Base-by-base conservation (phyloP, 441 rosid species). In the Brassica hybrid region DNA sequence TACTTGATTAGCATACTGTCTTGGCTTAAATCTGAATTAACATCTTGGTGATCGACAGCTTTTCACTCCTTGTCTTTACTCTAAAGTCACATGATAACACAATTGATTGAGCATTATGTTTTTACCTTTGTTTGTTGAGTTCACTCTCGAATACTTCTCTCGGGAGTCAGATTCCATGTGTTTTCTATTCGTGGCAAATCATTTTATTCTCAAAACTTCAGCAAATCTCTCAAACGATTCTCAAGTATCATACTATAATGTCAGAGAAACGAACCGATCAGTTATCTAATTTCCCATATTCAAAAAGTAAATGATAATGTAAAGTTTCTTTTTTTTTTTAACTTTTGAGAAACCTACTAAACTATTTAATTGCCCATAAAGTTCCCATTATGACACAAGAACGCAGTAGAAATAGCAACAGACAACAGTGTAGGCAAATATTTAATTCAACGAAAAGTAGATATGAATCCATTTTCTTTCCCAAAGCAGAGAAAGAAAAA, bases 311-410 rank as follows among this genome's bases (percentile, higher is more conserved):
- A 2, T 30, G 19, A 25, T 16, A 9, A 25, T 36, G 65, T 67
- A 67, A 67, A 78, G 81, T 52, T 67, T n/a, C 68, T 2, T n/a
- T 52, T 67, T 5, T 5, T 12, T 27, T 21, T 12, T 27, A 27
- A 60, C 61, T 67, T 78, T 72, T 61, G 65, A 61, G 65, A 61
- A 69, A 78, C 70, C 69, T 73, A 78, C 43, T 62, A 78, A 62
- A 78, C 74, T 67, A 67, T 72, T 73, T 6, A 18, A 11, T 66
- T 54, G 12, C 81, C 78, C 74, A 73, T 73, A 58, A 79, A 54
- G 74, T 21, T 66, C 73, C 19, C 68, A 38, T 19, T 72, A 58
- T 45, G 70, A 41, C 71, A 36, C 64, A 38, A 61, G 17, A 65
- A 71, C 32, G 11, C 67, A 76, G 66, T 64, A 9, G 10, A 41